Conservation (phyloP, 1,284 basidiomycete species). For the Meira miltonrushii region DNA sequence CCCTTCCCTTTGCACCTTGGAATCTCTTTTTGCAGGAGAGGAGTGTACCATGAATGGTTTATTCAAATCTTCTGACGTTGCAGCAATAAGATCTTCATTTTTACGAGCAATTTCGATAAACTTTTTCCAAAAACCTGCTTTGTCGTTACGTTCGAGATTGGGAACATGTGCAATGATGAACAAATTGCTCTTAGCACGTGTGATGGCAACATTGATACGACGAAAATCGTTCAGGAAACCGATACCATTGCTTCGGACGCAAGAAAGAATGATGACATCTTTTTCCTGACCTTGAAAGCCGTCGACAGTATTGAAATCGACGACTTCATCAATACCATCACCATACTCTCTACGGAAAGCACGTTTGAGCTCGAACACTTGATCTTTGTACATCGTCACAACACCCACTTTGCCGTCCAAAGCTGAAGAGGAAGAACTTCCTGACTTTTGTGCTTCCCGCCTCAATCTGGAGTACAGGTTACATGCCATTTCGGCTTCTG, state of each 20-base stretch:
- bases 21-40: too few relatives aligned
- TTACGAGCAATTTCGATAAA: conserved; percentile 7
- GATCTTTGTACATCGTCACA: conserved; percentile 91
- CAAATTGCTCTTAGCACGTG: conserved; percentile 85
- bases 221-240: conserved; percentile 63
- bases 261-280: conserved; percentile 50
- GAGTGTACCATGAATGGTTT: too few relatives aligned
- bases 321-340: conserved; percentile 62
- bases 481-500: conserved; percentile 73
- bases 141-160: conserved; percentile 2
- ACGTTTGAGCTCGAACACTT: conserved; percentile 71
- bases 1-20: too few relatives aligned
- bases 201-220: conserved; percentile 79
- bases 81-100: background rate
- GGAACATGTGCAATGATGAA: conserved; percentile 86
- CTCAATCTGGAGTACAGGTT: conserved; percentile 72
- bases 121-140: conserved; percentile 1
- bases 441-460: conserved; percentile 60
- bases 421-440: conserved; percentile 50
- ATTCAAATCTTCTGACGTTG: background rate
- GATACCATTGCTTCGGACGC: conserved; percentile 69
- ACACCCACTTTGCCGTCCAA: conserved; percentile 78
- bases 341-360: conserved; percentile 73
- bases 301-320: conserved; percentile 89
- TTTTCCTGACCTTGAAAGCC: conserved; percentile 18